phyloP scores from a whole-genome alignment of 2,329 filamentous ascomycete species.

The Xylariaceae sp. region DNA sequence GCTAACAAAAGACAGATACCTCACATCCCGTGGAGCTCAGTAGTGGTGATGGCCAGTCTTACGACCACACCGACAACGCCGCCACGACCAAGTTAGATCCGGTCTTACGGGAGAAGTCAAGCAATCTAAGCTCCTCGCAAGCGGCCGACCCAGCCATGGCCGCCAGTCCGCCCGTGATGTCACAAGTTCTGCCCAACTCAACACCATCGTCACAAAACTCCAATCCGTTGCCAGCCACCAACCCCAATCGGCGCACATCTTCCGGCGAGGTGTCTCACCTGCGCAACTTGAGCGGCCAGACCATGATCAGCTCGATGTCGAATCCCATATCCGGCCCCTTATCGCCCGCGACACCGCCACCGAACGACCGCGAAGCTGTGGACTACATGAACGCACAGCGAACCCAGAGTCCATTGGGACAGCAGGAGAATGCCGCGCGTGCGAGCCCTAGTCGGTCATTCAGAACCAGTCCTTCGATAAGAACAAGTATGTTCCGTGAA shows the following conservation, averaged over 20 bases:
- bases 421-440: background rate
- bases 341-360: conserved; percentile 13
- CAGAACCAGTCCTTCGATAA: conserved; percentile 8
- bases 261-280: conserved; percentile 38
- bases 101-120: conserved; percentile 31
- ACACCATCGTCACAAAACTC: conserved; percentile 20
- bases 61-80: conserved; percentile 30
- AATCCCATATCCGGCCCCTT: conserved; percentile 6
- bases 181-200: conserved; percentile 25
- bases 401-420: background rate
- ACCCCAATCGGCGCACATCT: conserved; percentile 23
- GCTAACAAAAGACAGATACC: conserved; percentile 10
- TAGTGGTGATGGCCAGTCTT: conserved; percentile 19
- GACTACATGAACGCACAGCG: background rate
- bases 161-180: conserved; percentile 1
- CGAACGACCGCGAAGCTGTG: background rate
- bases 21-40: conserved; percentile 6
- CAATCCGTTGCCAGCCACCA: background rate
- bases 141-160: background rate
- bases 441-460: background rate
- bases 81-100: conserved; percentile 24
- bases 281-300: conserved; percentile 39
- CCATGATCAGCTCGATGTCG: conserved; percentile 33
- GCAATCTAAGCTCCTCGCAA: conserved; percentile 25
- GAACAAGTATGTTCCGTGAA: conserved; percentile 28